Percentiles rank a stretch among this genome's conserved stretches.
These are phyloP conservation scores for Piper longum DNA, from an alignment of 164 flowering plant genomes.

Conservation along the genomic window DNA sequence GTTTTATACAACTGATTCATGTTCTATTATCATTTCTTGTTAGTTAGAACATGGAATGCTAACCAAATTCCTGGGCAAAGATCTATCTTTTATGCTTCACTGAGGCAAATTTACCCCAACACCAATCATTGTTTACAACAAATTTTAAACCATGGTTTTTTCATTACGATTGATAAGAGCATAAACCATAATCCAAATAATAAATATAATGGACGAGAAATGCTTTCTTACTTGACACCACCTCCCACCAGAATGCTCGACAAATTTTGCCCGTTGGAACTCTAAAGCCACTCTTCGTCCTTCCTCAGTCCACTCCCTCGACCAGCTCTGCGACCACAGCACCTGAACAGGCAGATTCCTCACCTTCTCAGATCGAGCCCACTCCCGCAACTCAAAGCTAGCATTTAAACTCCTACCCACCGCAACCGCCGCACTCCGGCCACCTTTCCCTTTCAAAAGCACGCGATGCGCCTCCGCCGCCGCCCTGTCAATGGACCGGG, in stretches of 20 bases:
- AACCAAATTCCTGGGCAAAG: no score
- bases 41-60: no score
- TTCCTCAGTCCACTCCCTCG: conserved; percentile 57
- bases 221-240: conserved; percentile 73
- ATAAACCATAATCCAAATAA: no score
- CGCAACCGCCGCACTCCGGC: conserved; percentile 42
- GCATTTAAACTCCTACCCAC: conserved; percentile 48
- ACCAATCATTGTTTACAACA: no score
- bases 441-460: conserved; percentile 62
- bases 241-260: conserved; percentile 66
- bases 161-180: no score
- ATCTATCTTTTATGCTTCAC: no score
- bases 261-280: conserved; percentile 49
- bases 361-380: conserved; percentile 51
- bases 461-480: conserved; percentile 54
- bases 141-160: neutral
- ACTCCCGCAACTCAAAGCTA: conserved; percentile 69
- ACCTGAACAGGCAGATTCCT: conserved; percentile 51
- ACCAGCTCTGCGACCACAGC: conserved; percentile 68
- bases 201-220: no score
- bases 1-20: no score
- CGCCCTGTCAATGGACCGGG: conserved; percentile 19
- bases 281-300: conserved; percentile 48
- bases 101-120: no score
- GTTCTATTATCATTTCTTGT: no score